Base-by-base conservation (phyloP, 2,329 filamentous ascomycete species). In the Teratosphaeria pseudoeucalypti region DNA sequence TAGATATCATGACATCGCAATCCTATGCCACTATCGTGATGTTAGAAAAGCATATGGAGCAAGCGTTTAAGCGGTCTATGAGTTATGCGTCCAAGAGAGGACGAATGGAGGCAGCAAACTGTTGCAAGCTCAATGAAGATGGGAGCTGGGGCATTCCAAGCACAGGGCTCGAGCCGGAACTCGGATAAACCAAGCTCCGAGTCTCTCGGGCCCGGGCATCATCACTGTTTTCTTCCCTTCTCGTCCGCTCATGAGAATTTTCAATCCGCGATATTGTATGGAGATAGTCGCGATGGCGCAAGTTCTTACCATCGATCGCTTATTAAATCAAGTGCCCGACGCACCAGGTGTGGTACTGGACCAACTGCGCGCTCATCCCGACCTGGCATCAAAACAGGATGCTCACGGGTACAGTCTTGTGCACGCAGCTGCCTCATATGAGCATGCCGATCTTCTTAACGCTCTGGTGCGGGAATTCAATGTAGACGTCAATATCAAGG, bases 341-440 rank as follows among this genome's bases (percentile, higher is more conserved):
- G 87, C 90, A 69, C 88, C 87, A 57, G 77, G 84, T 52, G 80
- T 82, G 53, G 84, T 99, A 58, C 79, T 96, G 62, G 79, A 85
- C 60, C 84, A 92, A 66, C 85, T 99, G 57, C 82, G 83, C 63
- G 78, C 85, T 62, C 83, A 90, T 66, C 89, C 90, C 37, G 76
- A 83, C n/a, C 79, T 95, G 57, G 92, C 94, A 58, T 82, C 85
- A 2, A 77, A 82, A 57, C 90, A 95, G 76, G 94, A 99, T 74
- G 85, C 88, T 61, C 88, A 96, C 70, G 94, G 94, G 68, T 99
- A 99, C 78, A 95, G 91, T 54, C 84, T 97, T 29, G 79, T 97
- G 55, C 94, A 99, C 75, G 94, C 94, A 57, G 90, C 92, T 16
- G 87, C 90, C 19, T 96, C 92, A 66, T 99, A 97, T 80, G 88